phyloP scores from a whole-genome alignment of 805 yeast species.

The Blastobotrys muscicola region DNA sequence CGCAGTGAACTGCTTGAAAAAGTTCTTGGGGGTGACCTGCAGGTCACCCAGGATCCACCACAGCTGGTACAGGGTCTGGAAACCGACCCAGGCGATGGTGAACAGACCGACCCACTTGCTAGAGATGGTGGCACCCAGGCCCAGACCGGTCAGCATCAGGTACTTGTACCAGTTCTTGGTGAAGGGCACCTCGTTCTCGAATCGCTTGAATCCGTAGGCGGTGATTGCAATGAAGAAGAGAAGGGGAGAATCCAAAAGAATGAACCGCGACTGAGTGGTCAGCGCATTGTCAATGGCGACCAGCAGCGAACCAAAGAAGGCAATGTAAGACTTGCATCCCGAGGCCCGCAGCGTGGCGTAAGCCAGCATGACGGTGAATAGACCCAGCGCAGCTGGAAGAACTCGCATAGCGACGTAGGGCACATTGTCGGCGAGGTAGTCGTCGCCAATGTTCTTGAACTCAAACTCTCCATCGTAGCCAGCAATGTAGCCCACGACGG shows the following conservation, averaged over 20 bases:
- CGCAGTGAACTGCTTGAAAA: conserved; percentile 33
- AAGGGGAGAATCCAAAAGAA: conserved; percentile 38
- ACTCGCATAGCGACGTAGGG: conserved; percentile 50
- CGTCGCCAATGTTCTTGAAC: conserved; percentile 38
- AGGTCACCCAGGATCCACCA: conserved; percentile 72
- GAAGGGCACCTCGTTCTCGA: conserved; percentile 39
- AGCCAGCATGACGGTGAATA: conserved; percentile 41
- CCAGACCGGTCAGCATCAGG: conserved; percentile 38
- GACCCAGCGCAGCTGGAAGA: conserved; percentile 48
- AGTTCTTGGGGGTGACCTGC: conserved; percentile 30
- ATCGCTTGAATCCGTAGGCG: conserved; percentile 42
- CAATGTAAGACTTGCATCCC: conserved; percentile 42
- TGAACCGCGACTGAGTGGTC: conserved; percentile 49
- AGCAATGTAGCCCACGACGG: conserved; percentile 40
- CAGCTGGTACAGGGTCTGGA: conserved; percentile 39
- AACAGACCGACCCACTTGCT: conserved; percentile 65
- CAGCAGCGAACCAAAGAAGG: conserved; percentile 43
- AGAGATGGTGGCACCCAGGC: conserved; percentile 47
- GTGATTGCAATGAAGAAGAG: conserved; percentile 37
- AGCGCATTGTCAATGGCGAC: conserved; percentile 56
- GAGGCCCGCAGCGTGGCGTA: conserved; percentile 47
- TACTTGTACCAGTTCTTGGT: conserved; percentile 43
- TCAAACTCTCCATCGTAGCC: conserved; percentile 44
- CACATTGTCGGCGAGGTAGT: conserved; percentile 30
- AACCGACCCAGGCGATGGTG: conserved; percentile 56